Percentiles rank a stretch among this genome's conserved stretches.
Conservation (phyloP, 129 eudicot genomes). For the Chrysanthemum lavandulifolium region DNA sequence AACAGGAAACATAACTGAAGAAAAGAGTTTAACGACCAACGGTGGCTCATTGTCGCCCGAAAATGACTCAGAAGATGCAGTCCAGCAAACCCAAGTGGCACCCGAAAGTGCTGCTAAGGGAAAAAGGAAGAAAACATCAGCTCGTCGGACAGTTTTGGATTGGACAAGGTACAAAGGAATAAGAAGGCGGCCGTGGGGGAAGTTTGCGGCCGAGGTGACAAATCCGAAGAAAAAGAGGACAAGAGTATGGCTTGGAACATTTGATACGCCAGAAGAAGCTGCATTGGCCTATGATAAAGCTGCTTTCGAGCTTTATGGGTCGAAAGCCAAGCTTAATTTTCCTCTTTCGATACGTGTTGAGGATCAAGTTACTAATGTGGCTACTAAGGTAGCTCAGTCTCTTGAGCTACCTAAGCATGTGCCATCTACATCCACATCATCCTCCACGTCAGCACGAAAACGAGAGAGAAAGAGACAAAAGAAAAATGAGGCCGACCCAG, state of each 20-base stretch:
- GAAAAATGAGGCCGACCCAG: slow-evolving; percentile 3
- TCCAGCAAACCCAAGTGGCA: not conserved
- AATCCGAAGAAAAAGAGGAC: slow-evolving; percentile 43
- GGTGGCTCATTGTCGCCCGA: not conserved
- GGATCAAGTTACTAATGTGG: not conserved
- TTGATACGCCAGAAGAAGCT: slow-evolving; percentile 59
- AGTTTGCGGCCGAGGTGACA: slow-evolving; percentile 53
- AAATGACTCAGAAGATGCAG: not conserved
- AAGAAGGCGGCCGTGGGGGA: slow-evolving; percentile 60
- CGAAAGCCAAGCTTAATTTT: slow-evolving; percentile 46
- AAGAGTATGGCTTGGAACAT: slow-evolving; percentile 53
- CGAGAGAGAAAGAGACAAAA: slow-evolving; percentile 13
- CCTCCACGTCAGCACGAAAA: slow-evolving; percentile 9
- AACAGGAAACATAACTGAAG: not conserved
- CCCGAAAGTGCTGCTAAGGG: not conserved
- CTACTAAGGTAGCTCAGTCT: slow-evolving; percentile 13
- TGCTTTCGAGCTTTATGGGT: slow-evolving; percentile 45
- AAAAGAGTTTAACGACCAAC: not conserved
- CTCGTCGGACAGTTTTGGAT: slow-evolving; percentile 15
- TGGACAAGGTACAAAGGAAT: slow-evolving; percentile 45
- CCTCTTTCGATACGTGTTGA: slow-evolving; percentile 37
- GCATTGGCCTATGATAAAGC: slow-evolving; percentile 57
- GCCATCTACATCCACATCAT: slow-evolving; percentile 7
- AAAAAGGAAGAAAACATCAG: slow-evolving; percentile 11
- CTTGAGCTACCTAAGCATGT: not conserved